Evolutionary conservation across 2,329 filamentous ascomycete species (phyloP).

Genomic region (Monilinia polystroma): DNA sequence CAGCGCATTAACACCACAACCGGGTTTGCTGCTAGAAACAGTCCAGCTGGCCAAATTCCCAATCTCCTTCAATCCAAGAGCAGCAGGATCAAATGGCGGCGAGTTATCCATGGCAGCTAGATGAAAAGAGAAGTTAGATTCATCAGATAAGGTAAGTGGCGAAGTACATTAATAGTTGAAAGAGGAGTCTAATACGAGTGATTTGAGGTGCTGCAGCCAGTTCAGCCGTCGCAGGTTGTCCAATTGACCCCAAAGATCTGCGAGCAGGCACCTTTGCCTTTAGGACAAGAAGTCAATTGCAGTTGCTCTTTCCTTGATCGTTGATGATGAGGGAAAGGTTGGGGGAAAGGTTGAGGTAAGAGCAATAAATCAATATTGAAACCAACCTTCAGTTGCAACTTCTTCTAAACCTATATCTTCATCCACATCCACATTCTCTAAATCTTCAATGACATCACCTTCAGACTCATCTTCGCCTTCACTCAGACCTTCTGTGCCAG

Average conservation of each 20-base stretch:
- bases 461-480: conserved; percentile 19
- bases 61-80: conserved; percentile 70
- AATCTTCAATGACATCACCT: conserved; percentile 5
- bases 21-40: conserved; percentile 77
- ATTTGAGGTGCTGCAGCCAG: neutral
- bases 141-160: conserved; percentile 20
- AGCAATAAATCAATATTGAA: neutral
- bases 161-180: neutral
- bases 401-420: conserved; percentile 24
- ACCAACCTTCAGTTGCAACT: conserved; percentile 21
- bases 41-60: conserved; percentile 81
- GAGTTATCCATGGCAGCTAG: conserved; percentile 40
- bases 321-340: neutral
- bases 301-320: neutral
- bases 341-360: neutral
- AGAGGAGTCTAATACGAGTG: neutral
- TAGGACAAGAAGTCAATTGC: neutral
- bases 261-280: neutral
- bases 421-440: conserved; percentile 22
- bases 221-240: neutral
- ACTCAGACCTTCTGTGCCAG: conserved; percentile 4
- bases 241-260: neutral
- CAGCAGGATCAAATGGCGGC: conserved; percentile 50
- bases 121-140: neutral
- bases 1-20: conserved; percentile 74